Evolutionary conservation across 2,329 filamentous ascomycete genomes (phyloP), one percentile per base, ranked within the genome.

Genomic region (Gaeumannomyces sp.): DNA sequence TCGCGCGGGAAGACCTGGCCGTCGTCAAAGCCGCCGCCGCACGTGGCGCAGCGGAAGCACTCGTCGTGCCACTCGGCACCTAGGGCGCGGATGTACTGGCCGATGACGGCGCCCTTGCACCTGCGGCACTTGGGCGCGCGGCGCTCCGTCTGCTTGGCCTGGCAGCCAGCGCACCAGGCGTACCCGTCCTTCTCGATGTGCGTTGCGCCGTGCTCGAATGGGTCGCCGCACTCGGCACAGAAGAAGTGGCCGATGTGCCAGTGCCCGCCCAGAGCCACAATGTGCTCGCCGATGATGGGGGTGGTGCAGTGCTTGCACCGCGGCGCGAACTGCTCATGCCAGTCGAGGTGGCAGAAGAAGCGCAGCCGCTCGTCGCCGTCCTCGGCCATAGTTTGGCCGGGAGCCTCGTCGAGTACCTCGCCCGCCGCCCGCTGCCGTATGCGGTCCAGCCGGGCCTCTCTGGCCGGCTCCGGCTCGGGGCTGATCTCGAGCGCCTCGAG

Each of bases 191-290:
- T 97, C 75, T 99, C 95, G 64, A 99, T 88, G 72, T 89, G 87
- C 60, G 86, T 89, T 78, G 83, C 85, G 66, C 85, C 85, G 61
- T 82, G 81, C 69, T 83, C 92, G 74, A 99, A 99, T 0, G 95
- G 94, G 78, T 99, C 94, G 70, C 95, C 95, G 74, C 95, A 99
- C 81, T 99, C 93, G 58, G 95, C 95, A 74, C 95, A 99, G 84
- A 99, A 99, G 80, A 99, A 99, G 78, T 99, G 95, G 0, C 95
- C 95, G 64, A 91, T 91, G 76, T 99, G 95, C 91, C 92, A 99
- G 77, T 97, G 93, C n/a, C 89, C 86, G 1, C 95, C 95, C 65
- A 96, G 92, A 1, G 95, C 95, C 19, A 97, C 89, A 38, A 97
- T 89, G 70, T 98, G 92, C 77, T 98, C 93, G 58, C 93, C 93